Percentiles rank a stretch among this genome's conserved stretches.
Evolutionary conservation across 257 asterid genomes (phyloP).

Genomic region (Cordia subcordata): DNA sequence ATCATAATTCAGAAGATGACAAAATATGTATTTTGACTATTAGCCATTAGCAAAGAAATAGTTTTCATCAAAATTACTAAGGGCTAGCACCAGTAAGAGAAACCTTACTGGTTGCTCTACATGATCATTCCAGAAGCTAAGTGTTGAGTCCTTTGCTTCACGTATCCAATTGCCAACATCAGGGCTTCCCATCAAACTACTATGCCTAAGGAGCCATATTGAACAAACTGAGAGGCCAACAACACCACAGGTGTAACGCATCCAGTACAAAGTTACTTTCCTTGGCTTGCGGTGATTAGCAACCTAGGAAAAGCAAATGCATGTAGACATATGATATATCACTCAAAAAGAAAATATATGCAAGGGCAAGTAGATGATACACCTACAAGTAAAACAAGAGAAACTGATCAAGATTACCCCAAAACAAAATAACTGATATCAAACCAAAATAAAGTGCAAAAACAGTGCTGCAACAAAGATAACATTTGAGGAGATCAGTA

Average conservation of each 20-base stretch:
- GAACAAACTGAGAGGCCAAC: constrained; percentile 77
- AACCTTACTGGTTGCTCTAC: constrained; percentile 95
- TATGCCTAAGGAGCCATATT: constrained; percentile 95
- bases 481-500: no score
- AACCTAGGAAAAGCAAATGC: constrained; percentile 51
- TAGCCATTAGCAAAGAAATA: background rate
- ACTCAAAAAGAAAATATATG: background rate
- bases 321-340: constrained; percentile 4
- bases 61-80: background rate
- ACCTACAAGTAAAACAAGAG: background rate
- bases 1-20: no score
- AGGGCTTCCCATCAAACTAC: constrained; percentile 92
- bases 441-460: no score
- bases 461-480: no score
- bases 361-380: background rate
- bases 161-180: constrained; percentile 92
- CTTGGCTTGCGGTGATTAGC: constrained; percentile 75
- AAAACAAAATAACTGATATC: background rate
- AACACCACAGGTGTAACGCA: constrained; percentile 75
- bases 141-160: constrained; percentile 81
- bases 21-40: background rate
- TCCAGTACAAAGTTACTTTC: constrained; percentile 74
- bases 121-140: constrained; percentile 87
- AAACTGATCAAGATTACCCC: background rate
- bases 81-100: constrained; percentile 1